Evolutionary conservation across 345 rosid species (phyloP), one percentile per base, ranked within the genome.

Genomic region (Eucalyptus pauciflora): DNA sequence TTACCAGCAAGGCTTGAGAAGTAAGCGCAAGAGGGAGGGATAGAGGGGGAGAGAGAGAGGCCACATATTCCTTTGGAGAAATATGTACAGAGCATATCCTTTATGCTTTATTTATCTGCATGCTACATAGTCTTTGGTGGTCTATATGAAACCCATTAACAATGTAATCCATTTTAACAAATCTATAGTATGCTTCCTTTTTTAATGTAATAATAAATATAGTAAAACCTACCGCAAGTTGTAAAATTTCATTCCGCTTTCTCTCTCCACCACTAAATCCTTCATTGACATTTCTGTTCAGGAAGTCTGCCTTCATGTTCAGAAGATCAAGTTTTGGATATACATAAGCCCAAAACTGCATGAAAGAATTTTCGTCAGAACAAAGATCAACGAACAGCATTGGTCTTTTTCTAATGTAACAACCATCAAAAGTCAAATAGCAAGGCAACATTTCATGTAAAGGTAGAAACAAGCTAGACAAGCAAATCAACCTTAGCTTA

Each of bases 221-320:
- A 31, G 41, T 6, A 17, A 67, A 31, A 58, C 87, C 67, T 95
- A 97, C 99, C 94, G 99, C 99, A 52, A 98, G 98, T 90, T 98
- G 99, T 52, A 96, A 92, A 90, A 97, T 97, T 92, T 98, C 99
- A 50, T 98, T 98, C 88, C 97, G 99, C 90, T 98, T 98, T 92
- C 94, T 97, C 94, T 98, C 99, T 88, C 99, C 99, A 25, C 99
- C 99, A 88, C 99, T 98, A 90, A 98, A 98, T 46, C 99, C 99
- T 95, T 96, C 99, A 93, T 98, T 97, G 52, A 98, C 99, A 92
- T 98, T 98, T 93, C 99, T 93, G 91, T 96, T 95, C 49, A 98
- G 96, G 91, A 96, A 98, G 92, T 97, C 99, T 1, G 91, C 95
- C 94, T 96, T 96, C 98, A 97, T 97, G 91, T 96, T 98, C 94